Evolutionary conservation across 306 rosid genomes (phyloP).

Genomic region (Vicia sativa): DNA sequence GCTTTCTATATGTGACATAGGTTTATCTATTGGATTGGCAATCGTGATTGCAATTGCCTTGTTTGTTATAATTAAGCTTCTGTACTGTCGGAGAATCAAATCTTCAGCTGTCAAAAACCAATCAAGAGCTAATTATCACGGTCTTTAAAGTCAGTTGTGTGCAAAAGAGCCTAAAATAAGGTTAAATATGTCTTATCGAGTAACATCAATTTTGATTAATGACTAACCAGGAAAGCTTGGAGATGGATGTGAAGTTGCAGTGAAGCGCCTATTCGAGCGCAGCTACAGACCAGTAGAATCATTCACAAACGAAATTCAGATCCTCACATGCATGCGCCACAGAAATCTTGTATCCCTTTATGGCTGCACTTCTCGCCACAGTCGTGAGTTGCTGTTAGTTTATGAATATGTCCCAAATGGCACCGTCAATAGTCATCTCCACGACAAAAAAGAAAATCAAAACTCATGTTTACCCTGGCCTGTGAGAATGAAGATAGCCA

Average conservation of each 20-base stretch:
- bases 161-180: too few species aligned
- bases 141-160: neutral
- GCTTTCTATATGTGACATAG: slow-evolving; percentile 26
- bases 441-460: slow-evolving; percentile 35
- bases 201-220: slow-evolving; percentile 5
- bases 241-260: slow-evolving; percentile 79
- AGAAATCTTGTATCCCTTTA: slow-evolving; percentile 59
- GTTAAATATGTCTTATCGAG: too few species aligned
- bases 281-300: slow-evolving; percentile 56
- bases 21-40: slow-evolving; percentile 17
- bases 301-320: slow-evolving; percentile 60
- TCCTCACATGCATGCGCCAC: slow-evolving; percentile 60
- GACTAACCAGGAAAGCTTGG: slow-evolving; percentile 50
- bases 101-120: neutral
- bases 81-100: slow-evolving; percentile 9
- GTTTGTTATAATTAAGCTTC: neutral
- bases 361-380: slow-evolving; percentile 64
- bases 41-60: neutral
- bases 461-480: slow-evolving; percentile 47
- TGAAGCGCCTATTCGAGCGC: slow-evolving; percentile 62
- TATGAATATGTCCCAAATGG: slow-evolving; percentile 67
- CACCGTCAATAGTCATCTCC: slow-evolving; percentile 66
- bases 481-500: slow-evolving; percentile 58
- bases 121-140: slow-evolving; percentile 12
- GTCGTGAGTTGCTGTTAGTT: slow-evolving; percentile 41